Evolutionary conservation across 2,329 filamentous ascomycete genomes (phyloP).

Genomic region (Torrubiella hemipterigena): DNA sequence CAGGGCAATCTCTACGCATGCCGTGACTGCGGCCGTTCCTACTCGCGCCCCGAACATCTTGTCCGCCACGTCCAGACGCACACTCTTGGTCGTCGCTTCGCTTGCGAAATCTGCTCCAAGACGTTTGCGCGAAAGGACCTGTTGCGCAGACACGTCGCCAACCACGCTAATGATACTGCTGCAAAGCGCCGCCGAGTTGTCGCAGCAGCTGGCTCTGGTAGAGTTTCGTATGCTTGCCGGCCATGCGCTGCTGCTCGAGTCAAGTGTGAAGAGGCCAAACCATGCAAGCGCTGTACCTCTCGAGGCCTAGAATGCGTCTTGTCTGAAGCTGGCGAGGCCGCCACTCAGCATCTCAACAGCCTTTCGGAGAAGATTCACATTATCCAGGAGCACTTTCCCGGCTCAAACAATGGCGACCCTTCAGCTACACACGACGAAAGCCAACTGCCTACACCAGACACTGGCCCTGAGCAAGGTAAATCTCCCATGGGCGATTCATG

Average conservation of each 20-base stretch:
- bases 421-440: too few species aligned
- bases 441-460: slow-evolving; percentile 22
- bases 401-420: slow-evolving; percentile 1
- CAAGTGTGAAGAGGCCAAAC: slow-evolving; percentile 43
- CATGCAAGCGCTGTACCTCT: slow-evolving; percentile 36
- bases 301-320: slow-evolving; percentile 32
- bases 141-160: slow-evolving; percentile 37
- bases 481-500: too few species aligned
- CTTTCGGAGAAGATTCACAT: slow-evolving; percentile 24
- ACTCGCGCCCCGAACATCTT: slow-evolving; percentile 41
- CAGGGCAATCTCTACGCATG: slow-evolving; percentile 31
- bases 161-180: slow-evolving; percentile 35
- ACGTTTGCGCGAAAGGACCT: slow-evolving; percentile 42
- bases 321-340: slow-evolving; percentile 23
- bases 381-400: slow-evolving; percentile 1
- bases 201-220: slow-evolving; percentile 30
- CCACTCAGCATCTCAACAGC: slow-evolving; percentile 31
- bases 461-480: too few species aligned
- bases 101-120: slow-evolving; percentile 38
- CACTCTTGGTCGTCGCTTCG: slow-evolving; percentile 36
- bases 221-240: slow-evolving; percentile 40
- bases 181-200: slow-evolving; percentile 35
- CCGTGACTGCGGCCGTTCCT: slow-evolving; percentile 37
- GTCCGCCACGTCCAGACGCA: slow-evolving; percentile 39
- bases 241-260: slow-evolving; percentile 39